Evolutionary conservation across 208 protist genomes (phyloP).

Genomic region (Lotmaria passim): DNA sequence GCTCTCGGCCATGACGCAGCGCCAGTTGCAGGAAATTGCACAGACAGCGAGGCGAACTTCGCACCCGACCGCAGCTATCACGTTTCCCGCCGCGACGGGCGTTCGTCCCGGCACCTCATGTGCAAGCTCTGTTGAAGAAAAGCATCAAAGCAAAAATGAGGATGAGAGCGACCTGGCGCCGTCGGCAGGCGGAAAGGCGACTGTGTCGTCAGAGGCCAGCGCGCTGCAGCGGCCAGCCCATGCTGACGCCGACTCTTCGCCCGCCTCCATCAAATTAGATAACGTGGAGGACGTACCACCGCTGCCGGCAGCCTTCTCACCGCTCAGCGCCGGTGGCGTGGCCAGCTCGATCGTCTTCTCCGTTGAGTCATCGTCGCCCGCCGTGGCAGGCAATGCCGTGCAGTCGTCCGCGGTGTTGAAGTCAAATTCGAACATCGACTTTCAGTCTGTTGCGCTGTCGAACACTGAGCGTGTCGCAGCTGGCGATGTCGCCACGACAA

Average conservation of each 20-base stretch:
- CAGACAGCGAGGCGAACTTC: background rate
- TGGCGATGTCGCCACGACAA: background rate
- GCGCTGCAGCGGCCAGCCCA: background rate
- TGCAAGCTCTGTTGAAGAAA: background rate
- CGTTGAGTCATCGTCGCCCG: background rate
- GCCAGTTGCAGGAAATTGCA: conserved; percentile 12
- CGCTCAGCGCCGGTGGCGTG: background rate
- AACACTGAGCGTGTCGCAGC: background rate
- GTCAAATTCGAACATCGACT: conserved; percentile 15
- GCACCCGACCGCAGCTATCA: background rate
- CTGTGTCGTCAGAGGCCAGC: background rate
- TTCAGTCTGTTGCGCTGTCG: background rate
- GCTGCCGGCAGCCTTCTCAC: conserved; percentile 12
- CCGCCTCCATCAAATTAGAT: conserved; percentile 17
- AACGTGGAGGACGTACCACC: conserved; percentile 33
- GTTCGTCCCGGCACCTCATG: background rate
- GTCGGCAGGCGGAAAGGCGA: background rate
- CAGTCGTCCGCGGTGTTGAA: background rate
- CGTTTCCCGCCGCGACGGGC: background rate
- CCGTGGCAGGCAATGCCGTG: background rate
- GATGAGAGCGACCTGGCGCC: background rate
- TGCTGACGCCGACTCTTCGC: background rate
- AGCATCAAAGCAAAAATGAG: background rate
- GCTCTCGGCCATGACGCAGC: conserved; percentile 19
- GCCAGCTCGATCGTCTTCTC: conserved; percentile 22